These are phyloP conservation scores for Geoglossum glabrum DNA, from an alignment of 495 filamentous ascomycete species.

Conservation along the genomic window DNA sequence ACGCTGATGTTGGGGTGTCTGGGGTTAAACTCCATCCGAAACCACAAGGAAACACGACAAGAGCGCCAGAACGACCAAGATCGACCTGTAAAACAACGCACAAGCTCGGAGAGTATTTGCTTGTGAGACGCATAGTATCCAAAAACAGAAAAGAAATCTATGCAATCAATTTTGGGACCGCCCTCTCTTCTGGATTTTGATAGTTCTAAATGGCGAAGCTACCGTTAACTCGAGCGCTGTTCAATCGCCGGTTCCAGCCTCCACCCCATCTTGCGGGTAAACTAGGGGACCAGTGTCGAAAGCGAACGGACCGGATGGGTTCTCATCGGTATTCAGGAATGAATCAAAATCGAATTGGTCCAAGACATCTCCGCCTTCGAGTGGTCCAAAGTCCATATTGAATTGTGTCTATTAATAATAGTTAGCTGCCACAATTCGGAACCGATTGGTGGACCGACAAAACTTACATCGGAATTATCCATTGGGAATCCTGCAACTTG, in stretches of 20 bases:
- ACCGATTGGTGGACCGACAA: background rate
- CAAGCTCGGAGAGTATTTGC: background rate
- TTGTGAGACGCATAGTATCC: background rate
- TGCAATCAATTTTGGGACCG: background rate
- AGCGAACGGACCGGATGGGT: conserved; percentile 16
- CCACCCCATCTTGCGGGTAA: conserved; percentile 1
- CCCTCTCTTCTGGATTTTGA: background rate
- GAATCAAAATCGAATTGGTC: conserved; percentile 93
- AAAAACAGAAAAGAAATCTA: background rate
- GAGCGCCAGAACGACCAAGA: background rate
- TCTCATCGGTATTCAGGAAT: conserved; percentile 53
- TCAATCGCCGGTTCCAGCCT: conserved; percentile 4
- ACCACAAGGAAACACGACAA: background rate
- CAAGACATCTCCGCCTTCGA: conserved; percentile 50
- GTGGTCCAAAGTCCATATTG: conserved; percentile 39
- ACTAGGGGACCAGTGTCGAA: conserved; percentile 1
- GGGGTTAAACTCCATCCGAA: background rate
- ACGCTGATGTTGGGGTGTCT: background rate
- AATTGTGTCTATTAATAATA: conserved; percentile 10
- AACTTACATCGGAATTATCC: conserved; percentile 5
- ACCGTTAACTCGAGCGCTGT: background rate
- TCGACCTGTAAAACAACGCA: background rate
- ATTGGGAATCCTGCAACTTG: conserved; percentile 2
- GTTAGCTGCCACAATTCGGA: background rate
- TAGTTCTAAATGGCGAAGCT: background rate